Conservation (phyloP, 129 eudicot species). For the Gnaphalium uliginosum region DNA sequence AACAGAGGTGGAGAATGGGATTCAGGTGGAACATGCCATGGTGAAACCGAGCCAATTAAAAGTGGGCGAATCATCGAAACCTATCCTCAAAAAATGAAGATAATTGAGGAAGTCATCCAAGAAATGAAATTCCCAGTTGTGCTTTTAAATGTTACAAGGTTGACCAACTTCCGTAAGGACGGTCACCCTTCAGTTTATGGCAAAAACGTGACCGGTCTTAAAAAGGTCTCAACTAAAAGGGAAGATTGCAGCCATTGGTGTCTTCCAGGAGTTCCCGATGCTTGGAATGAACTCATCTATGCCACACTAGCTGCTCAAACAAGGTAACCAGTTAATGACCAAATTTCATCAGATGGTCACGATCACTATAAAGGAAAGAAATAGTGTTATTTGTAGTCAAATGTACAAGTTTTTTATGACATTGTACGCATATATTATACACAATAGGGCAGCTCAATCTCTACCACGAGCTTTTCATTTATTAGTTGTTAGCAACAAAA, state of each 20-base stretch:
- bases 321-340: conserved; percentile 12
- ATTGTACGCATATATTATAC: neutral
- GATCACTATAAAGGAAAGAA: neutral
- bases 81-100: conserved; percentile 83
- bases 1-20: conserved; percentile 99
- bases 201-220: conserved; percentile 46
- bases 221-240: conserved; percentile 54
- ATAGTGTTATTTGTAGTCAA: neutral
- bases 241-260: conserved; percentile 99
- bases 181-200: conserved; percentile 94
- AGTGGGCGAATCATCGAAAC: conserved; percentile 60
- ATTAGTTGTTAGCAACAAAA: neutral
- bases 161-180: conserved; percentile 88
- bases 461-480: neutral
- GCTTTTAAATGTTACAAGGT: conserved; percentile 71
- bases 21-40: conserved; percentile 88
- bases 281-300: conserved; percentile 95
- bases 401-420: conserved; percentile 5
- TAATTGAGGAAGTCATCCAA: conserved; percentile 65
- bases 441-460: neutral
- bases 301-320: conserved; percentile 56
- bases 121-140: conserved; percentile 67
- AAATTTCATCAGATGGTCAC: conserved; percentile 1
- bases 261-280: conserved; percentile 97
- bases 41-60: conserved; percentile 61